Evolutionary conservation across 1,284 basidiomycete species (phyloP), one percentile per base, ranked within the genome.

Genomic region (Melampsora americana): DNA sequence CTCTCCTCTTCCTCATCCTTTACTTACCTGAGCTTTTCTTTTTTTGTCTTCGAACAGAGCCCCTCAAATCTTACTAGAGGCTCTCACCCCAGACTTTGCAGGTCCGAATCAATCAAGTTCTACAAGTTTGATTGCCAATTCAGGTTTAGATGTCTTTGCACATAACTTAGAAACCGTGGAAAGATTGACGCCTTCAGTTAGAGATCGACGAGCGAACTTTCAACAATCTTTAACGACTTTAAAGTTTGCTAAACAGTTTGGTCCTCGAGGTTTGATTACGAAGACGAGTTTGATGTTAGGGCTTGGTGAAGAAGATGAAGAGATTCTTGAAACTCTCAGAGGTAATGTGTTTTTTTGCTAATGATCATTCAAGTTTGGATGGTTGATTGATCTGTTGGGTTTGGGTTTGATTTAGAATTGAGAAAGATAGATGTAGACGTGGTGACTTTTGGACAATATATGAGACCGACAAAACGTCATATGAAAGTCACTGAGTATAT

Each of bases 201-300:
- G 96, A 44, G 96, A 99, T 83, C 90, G 94, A 30, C 88, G 95
- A 50, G 96, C 96, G 14, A 92, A 89, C 32, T 99, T 97, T 85
- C 86, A 92, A 61, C 93, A 94, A 83, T 93, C 90, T 83, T 84
- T 99, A 77, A 86, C 86, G 77, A 95, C 98, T 0, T 86, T 99
- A 12, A 86, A 90, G 80, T 89, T 90, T 74, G 84, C 84, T 35
- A 85, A 85, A 79, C 73, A 77, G 46, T 91, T 93, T 0, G 91
- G 92, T 84, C 89, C 88, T 69, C 87, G 89, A 73, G 92, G 92
- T 18, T 87, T 92, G 53, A 87, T 99, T 77, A 99, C 96, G 26
- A 99, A 99, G 86, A 98, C 94, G 4, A 96, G 93, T 81, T 92
- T 99, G 79, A 99, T 99, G 96, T 88, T 99, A 60, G 96, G 96